phyloP scores from a whole-genome alignment of 2,329 filamentous ascomycete species.

The Calonectria pseudoreteaudii region DNA sequence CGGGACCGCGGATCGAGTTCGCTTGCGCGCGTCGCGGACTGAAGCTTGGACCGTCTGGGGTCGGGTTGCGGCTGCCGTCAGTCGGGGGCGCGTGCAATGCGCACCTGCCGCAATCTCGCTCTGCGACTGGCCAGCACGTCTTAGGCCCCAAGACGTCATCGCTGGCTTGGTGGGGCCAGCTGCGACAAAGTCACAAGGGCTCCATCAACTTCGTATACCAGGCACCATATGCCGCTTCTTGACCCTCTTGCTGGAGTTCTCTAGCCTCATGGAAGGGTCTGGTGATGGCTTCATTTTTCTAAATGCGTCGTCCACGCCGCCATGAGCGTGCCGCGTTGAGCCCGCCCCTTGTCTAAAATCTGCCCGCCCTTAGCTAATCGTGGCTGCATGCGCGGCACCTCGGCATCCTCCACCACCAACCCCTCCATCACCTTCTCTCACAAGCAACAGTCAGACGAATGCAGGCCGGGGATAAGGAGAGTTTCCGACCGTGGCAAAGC shows the following conservation, averaged over 20 bases:
- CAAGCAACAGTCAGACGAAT: neutral
- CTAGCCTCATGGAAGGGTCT: conserved; percentile 4
- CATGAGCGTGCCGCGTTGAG: neutral
- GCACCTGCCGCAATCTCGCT: conserved; percentile 19
- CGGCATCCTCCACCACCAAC: conserved; percentile 12
- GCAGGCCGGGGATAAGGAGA: neutral
- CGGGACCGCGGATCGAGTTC: conserved; percentile 2
- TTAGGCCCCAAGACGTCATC: conserved; percentile 7
- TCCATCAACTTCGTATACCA: neutral
- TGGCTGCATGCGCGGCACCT: conserved; percentile 8
- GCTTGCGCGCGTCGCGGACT: neutral
- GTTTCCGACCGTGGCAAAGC: neutral
- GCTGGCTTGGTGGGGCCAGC: conserved; percentile 4
- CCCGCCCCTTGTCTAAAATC: conserved; percentile 2
- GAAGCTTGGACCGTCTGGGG: conserved; percentile 35
- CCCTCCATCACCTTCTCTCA: neutral
- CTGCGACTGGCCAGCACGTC: conserved; percentile 15
- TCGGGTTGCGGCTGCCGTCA: neutral
- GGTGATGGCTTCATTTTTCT: conserved; percentile 24
- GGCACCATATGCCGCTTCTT: neutral
- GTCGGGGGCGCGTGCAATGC: neutral
- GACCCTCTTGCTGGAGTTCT: neutral
- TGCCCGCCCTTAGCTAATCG: conserved; percentile 5
- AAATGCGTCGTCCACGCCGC: neutral
- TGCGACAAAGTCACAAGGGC: neutral